A percentile compares a stretch with the other conserved stretches of the same genome.
phyloP scores from a whole-genome alignment of 148 eudicot genomes.

The Rhododendron williamsianum region DNA sequence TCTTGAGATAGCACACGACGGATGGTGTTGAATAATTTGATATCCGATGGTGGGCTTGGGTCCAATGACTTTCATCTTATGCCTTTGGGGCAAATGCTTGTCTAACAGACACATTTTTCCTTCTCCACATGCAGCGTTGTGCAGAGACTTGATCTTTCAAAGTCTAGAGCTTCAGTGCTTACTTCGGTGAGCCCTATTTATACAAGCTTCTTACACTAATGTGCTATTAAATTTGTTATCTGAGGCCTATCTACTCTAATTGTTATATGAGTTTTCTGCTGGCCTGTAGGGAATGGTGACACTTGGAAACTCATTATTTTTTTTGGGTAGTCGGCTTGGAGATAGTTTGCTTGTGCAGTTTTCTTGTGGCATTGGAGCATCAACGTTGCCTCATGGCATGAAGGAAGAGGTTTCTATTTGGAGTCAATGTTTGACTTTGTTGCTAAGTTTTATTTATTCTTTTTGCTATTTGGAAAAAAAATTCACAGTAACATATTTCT shows the following conservation, averaged over 20 bases:
- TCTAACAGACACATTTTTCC: not conserved
- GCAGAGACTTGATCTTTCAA: conserved; percentile 88
- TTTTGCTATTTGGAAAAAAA: not conserved
- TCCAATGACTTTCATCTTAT: not conserved
- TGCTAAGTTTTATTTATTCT: not conserved
- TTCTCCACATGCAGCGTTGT: conserved; percentile 57
- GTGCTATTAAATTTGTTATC: not conserved
- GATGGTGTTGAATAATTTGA: not conserved
- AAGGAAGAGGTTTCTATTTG: conserved; percentile 75
- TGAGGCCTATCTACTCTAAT: not conserved
- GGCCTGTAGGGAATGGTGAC: conserved; percentile 62
- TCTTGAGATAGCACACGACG: not conserved
- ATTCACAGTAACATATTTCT: not conserved
- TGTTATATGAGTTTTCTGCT: conserved; percentile 5
- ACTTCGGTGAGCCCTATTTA: conserved; percentile 59
- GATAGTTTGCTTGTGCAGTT: conserved; percentile 97
- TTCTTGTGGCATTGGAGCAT: conserved; percentile 51
- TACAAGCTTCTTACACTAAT: not conserved
- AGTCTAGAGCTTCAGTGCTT: conserved; percentile 94
- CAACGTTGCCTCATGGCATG: conserved; percentile 40
- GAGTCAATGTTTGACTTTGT: not conserved
- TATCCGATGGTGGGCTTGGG: not conserved
- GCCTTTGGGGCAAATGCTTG: not conserved
- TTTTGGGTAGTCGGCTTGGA: conserved; percentile 92
- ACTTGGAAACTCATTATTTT: conserved; percentile 78